A percentile compares a stretch with the other conserved stretches of the same genome.
phyloP scores from a whole-genome alignment of 306 rosid species.

The Betula pendula region DNA sequence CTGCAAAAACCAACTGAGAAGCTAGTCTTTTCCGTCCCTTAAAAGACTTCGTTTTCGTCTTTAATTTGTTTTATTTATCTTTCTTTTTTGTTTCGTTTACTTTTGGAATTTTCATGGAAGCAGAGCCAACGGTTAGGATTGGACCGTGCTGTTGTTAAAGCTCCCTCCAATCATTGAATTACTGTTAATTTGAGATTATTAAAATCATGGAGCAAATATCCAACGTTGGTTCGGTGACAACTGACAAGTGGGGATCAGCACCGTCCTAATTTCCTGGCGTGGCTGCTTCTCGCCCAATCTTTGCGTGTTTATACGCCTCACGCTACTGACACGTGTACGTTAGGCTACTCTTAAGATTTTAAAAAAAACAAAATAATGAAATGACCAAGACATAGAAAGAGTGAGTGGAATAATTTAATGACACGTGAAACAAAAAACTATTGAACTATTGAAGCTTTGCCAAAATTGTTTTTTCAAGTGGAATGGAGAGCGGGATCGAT shows the following conservation, averaged over 20 bases:
- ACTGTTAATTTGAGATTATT: not conserved
- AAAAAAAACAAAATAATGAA: not conserved
- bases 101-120: conserved; percentile 18
- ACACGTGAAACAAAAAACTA: too few relatives aligned
- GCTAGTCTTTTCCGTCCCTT: not conserved
- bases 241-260: conserved; percentile 10
- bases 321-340: conserved; percentile 34
- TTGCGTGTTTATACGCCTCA: conserved; percentile 28
- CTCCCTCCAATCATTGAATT: conserved; percentile 7
- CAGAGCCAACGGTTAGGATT: conserved; percentile 34
- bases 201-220: conserved; percentile 14
- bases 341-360: not conserved
- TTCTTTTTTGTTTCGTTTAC: conserved; percentile 9
- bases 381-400: not conserved
- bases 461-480: too few relatives aligned
- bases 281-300: conserved; percentile 32
- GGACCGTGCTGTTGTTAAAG: conserved; percentile 8
- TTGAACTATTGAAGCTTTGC: conserved; percentile 10
- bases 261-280: conserved; percentile 47
- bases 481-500: too few relatives aligned
- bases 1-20: conserved; percentile 23
- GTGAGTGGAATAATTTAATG: too few relatives aligned
- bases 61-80: not conserved
- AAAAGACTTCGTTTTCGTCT: not conserved
- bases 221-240: conserved; percentile 27